These are phyloP conservation scores for Sporisorium sorghi DNA, from an alignment of 1,284 basidiomycete species.

Conservation along the genomic window DNA sequence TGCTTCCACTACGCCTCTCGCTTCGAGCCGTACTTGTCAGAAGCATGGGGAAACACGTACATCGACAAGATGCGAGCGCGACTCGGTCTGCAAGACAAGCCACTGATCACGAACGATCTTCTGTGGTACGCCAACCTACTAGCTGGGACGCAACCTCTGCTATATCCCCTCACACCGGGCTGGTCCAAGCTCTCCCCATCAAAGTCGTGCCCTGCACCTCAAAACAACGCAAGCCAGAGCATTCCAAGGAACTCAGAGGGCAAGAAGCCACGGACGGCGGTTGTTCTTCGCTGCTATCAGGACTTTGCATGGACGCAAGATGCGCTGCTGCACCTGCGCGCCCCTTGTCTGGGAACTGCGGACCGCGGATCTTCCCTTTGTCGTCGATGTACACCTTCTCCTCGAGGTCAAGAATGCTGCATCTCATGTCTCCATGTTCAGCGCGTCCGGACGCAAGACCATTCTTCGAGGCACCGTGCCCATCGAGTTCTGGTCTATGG, in stretches of 20 bases:
- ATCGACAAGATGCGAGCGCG: conserved; percentile 9
- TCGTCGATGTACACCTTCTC: conserved; percentile 21
- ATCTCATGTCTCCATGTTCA: conserved; percentile 22
- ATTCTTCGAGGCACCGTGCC: conserved; percentile 28
- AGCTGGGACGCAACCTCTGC: conserved; percentile 9
- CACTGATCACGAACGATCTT: conserved; percentile 9
- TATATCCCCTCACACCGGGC: neutral
- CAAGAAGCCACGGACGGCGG: conserved; percentile 10
- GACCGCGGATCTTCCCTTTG: conserved; percentile 12
- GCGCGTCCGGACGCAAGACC: conserved; percentile 8
- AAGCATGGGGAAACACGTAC: conserved; percentile 23
- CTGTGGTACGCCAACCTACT: conserved; percentile 30
- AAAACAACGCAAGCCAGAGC: neutral
- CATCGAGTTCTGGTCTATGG: conserved; percentile 34
- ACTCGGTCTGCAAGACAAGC: neutral
- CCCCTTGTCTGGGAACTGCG: conserved; percentile 33
- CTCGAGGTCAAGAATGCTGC: conserved; percentile 32
- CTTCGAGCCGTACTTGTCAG: conserved; percentile 9
- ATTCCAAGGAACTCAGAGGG: neutral
- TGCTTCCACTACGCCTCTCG: conserved; percentile 25
- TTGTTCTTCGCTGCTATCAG: conserved; percentile 31
- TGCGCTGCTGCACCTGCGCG: conserved; percentile 22
- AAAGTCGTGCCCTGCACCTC: neutral
- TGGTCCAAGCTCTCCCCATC: conserved; percentile 12
- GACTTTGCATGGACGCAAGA: conserved; percentile 18